Evolutionary conservation across 768 basidiomycete species (phyloP).

Genomic region (Boletus rubescentipes): DNA sequence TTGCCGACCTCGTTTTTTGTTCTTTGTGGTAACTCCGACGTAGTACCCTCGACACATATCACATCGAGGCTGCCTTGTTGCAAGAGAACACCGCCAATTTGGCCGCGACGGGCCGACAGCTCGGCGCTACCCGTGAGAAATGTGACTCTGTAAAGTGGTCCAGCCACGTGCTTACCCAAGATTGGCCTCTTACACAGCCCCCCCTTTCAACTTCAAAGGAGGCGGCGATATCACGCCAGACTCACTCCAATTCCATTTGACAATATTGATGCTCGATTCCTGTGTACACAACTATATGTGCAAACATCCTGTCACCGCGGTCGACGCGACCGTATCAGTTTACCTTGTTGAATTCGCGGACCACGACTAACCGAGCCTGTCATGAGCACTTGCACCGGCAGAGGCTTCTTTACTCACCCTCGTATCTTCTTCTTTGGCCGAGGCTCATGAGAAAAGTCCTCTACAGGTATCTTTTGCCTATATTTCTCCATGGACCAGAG

Average conservation of each 20-base stretch:
- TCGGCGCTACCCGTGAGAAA: slow-evolving; percentile 28
- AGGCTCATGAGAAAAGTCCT: slow-evolving; percentile 62
- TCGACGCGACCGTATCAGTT: slow-evolving; percentile 67
- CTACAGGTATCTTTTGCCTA: slow-evolving; percentile 52
- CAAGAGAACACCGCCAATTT: slow-evolving; percentile 20
- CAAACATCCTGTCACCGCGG: slow-evolving; percentile 25
- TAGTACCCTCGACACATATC: slow-evolving; percentile 33
- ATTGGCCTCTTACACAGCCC: slow-evolving; percentile 12
- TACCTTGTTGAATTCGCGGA: slow-evolving; percentile 71
- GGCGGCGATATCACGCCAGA: slow-evolving; percentile 7
- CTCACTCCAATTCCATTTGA: slow-evolving; percentile 11
- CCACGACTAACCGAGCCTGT: slow-evolving; percentile 53
- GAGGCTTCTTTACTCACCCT: slow-evolving; percentile 52
- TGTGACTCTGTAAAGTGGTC: slow-evolving; percentile 30
- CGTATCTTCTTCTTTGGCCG: slow-evolving; percentile 75
- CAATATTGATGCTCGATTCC: slow-evolving; percentile 10
- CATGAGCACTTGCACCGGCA: background rate
- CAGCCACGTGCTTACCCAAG: slow-evolving; percentile 23
- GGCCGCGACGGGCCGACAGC: slow-evolving; percentile 10
- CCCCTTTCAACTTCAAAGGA: slow-evolving; percentile 9
- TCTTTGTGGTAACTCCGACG: slow-evolving; percentile 40
- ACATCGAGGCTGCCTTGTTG: slow-evolving; percentile 39
- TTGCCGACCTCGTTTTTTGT: slow-evolving; percentile 43
- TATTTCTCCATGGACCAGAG: slow-evolving; percentile 86
- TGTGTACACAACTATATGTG: slow-evolving; percentile 11